A percentile compares a stretch with the other conserved stretches of the same genome.
Conservation (phyloP, 176 grass and related monocot genomes). For the Oryza punctata region DNA sequence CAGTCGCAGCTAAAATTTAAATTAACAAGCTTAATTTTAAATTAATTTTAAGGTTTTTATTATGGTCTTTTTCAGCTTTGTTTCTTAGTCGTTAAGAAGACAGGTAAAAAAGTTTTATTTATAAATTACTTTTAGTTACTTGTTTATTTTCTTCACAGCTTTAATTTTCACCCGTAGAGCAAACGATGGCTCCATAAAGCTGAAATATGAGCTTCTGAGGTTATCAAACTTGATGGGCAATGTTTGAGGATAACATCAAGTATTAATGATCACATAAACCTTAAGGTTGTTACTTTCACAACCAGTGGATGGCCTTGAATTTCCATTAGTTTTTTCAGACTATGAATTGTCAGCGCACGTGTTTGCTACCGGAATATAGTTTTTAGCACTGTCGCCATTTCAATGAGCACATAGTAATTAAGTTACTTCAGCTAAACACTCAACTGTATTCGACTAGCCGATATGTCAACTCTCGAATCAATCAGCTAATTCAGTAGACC, state of each 20-base stretch:
- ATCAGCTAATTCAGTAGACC: neutral
- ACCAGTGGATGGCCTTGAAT: neutral
- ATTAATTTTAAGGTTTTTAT: no score
- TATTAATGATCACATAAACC: neutral
- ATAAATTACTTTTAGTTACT: no score
- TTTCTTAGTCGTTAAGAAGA: no score
- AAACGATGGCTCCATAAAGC: no score
- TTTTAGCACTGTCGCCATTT: neutral
- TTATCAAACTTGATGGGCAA: neutral
- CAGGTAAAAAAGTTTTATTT: no score
- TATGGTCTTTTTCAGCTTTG: no score
- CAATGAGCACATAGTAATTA: neutral
- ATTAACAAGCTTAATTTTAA: no score
- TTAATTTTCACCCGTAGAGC: no score
- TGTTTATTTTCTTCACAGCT: no score
- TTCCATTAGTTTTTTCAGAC: neutral
- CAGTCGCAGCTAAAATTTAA: no score
- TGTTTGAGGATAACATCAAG: neutral
- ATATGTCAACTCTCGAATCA: neutral
- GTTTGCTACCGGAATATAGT: neutral
- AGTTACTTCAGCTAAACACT: neutral
- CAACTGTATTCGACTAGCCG: no score
- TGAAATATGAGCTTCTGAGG: neutral
- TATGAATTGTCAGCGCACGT: neutral
- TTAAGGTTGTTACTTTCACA: neutral